Conservation (phyloP, 2,329 filamentous ascomycete genomes). For the Venturia effusa region DNA sequence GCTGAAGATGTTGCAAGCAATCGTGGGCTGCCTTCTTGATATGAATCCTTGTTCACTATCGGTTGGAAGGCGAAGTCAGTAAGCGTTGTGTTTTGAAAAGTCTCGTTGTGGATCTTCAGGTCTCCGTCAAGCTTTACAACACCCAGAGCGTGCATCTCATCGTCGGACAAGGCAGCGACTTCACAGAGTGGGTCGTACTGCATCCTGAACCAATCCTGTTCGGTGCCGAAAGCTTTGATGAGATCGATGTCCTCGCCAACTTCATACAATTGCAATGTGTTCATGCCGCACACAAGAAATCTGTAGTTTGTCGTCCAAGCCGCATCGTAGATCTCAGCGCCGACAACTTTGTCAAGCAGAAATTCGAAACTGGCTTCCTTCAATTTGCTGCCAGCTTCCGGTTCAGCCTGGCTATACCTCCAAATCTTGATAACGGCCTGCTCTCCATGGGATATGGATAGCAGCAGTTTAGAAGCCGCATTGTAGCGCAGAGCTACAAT, state of each 20-base stretch:
- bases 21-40: constrained; percentile 15
- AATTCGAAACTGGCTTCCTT: constrained; percentile 7
- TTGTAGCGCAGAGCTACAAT: constrained; percentile 7
- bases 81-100: constrained; percentile 15
- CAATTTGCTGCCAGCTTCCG: not conserved
- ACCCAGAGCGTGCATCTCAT: constrained; percentile 18
- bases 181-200: constrained; percentile 30
- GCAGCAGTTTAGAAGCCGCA: constrained; percentile 17
- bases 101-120: constrained; percentile 23
- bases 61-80: constrained; percentile 32
- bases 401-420: constrained; percentile 16
- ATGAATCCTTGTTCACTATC: constrained; percentile 13
- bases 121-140: constrained; percentile 18
- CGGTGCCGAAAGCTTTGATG: constrained; percentile 12
- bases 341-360: constrained; percentile 12
- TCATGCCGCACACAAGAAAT: constrained; percentile 34
- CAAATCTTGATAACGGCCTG: constrained; percentile 28
- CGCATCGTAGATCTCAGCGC: constrained; percentile 27
- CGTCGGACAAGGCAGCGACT: constrained; percentile 25
- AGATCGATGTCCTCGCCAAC: constrained; percentile 15
- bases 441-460: constrained; percentile 15
- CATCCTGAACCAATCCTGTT: constrained; percentile 18
- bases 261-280: constrained; percentile 28
- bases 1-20: constrained; percentile 31
- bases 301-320: constrained; percentile 32